Base-by-base conservation (phyloP, 306 rosid species). In the Rubus idaeus region DNA sequence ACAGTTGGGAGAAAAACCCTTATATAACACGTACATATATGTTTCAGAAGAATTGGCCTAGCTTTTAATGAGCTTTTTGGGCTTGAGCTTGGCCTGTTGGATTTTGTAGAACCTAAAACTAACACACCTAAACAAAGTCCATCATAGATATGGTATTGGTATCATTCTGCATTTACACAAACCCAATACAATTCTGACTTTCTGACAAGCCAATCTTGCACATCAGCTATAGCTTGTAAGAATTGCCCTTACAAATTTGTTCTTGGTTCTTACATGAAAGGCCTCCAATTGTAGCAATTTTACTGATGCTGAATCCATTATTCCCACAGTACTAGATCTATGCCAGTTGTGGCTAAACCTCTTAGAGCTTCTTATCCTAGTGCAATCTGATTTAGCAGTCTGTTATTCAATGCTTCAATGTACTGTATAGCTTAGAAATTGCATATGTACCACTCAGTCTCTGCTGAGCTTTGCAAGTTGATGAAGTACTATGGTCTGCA, bases 191-290 rank as follows among this genome's bases (percentile, higher is more conserved):
- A 3, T 30, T 49, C 4, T 16, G 8, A 20, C 12, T n/a, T 67
- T 68, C 51, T 68, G 73, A 23, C 56, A 9, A 30, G 23, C 61
- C 55, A 68, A 46, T 68, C 20, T 68, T 20, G 73, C 73, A 10
- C 41, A 45, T 0, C 52, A 21, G 14, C 42, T 8, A 47, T 30
- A 49, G 10, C 62, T 70, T 51, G 75, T 50, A 30, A 50, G 74
- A 26, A 16, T 49, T 30, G 37, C 60, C 1, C 35, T 30, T 30
- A 30, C 35, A 30, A 30, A 30, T 30, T 30, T 30, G 35, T 50
- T 49, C 5, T 35, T 8, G 41, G 46, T 50, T 30, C 46, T 41
- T 20, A n/a, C 17, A 50, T 11, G 75, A 52, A 70, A 23, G 40
- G 58, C 57, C 14, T 44, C 50, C 18, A 21, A 68, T 47, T 69